Evolutionary conservation across 805 yeast genomes (phyloP).

Genomic region (Metschnikowia gruessii): DNA sequence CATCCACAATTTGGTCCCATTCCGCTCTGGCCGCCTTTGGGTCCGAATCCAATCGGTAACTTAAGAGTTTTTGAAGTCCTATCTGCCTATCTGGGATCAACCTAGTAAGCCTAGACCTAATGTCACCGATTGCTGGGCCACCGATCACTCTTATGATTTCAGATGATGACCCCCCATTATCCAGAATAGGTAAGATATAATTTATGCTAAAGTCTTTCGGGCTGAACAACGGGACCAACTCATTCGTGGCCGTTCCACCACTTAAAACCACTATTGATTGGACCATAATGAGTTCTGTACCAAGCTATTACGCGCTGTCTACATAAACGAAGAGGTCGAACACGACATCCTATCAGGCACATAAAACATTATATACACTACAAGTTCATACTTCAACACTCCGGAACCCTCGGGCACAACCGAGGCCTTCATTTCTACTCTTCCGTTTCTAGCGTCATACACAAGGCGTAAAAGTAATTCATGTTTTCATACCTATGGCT

Average conservation of each 20-base stretch:
- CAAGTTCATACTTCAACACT: no score
- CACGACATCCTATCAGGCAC: no score
- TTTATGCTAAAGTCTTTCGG: constrained; percentile 45
- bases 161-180: constrained; percentile 93
- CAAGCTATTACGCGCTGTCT: background rate
- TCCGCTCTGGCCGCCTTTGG: constrained; percentile 55
- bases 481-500: no score
- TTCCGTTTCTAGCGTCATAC: no score
- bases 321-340: background rate
- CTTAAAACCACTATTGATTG: constrained; percentile 45
- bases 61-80: constrained; percentile 34
- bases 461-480: no score
- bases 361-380: no score
- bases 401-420: no score
- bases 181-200: constrained; percentile 80
- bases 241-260: constrained; percentile 89
- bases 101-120: constrained; percentile 75
- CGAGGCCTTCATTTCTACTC: no score
- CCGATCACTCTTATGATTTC: constrained; percentile 83
- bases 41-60: constrained; percentile 50
- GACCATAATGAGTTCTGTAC: constrained; percentile 4
- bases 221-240: constrained; percentile 58
- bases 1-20: constrained; percentile 80
- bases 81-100: constrained; percentile 55
- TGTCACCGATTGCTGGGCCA: constrained; percentile 95